Evolutionary conservation across 352 stramenopile species (phyloP).

Genomic region (Phytopythium chamaehyphon): DNA sequence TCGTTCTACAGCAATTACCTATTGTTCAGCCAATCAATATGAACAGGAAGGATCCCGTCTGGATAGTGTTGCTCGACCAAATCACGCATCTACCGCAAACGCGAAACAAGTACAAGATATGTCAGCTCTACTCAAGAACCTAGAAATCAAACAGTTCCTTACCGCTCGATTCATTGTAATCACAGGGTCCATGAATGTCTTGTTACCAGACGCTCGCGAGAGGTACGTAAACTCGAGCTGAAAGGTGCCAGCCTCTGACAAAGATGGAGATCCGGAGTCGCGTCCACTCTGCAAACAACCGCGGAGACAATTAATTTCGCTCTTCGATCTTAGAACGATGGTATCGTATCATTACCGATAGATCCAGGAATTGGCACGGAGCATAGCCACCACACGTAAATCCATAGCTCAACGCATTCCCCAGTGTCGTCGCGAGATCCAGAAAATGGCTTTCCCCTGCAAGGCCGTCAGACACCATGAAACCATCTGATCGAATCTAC

Average conservation of each 20-base stretch:
- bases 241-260: constrained; percentile 52
- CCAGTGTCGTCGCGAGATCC: constrained; percentile 31
- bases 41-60: constrained; percentile 42
- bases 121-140: not conserved
- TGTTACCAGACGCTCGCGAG: constrained; percentile 25
- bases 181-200: constrained; percentile 28
- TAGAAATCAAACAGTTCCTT: not conserved
- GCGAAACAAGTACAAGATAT: not conserved
- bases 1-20: constrained; percentile 10
- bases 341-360: no score
- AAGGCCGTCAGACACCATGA: no score
- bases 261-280: constrained; percentile 15
- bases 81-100: constrained; percentile 17
- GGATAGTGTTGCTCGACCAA: constrained; percentile 25
- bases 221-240: constrained; percentile 70
- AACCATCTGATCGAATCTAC: no score
- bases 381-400: constrained; percentile 34
- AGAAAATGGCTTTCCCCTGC: constrained; percentile 46
- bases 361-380: constrained; percentile 33
- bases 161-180: constrained; percentile 41
- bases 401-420: constrained; percentile 18
- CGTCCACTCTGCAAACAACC: constrained; percentile 9
- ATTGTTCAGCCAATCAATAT: constrained; percentile 23
- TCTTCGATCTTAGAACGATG: no score
- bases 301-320: not conserved